Percentiles rank a stretch among this genome's conserved stretches.
Evolutionary conservation across 1,284 basidiomycete genomes (phyloP).

Genomic region (Neonothopanus nambi): DNA sequence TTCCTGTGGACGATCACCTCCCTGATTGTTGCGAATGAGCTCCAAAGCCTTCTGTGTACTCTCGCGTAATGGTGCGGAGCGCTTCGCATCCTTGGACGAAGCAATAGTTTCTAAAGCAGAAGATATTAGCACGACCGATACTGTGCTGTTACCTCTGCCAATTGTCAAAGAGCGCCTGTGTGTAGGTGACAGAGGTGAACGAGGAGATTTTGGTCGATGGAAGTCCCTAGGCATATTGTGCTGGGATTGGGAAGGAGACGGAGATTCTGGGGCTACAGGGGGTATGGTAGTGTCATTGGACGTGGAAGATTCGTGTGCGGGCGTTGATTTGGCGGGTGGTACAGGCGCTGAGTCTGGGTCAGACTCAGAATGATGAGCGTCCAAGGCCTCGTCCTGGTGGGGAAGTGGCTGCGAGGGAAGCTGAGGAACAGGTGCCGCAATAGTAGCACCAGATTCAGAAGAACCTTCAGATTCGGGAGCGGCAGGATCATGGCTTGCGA

Average conservation of each 20-base stretch:
- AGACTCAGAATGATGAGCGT: background rate
- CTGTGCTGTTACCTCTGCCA: conserved; percentile 63
- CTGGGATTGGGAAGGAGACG: background rate
- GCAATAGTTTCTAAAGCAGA: conserved; percentile 88
- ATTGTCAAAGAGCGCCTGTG: conserved; percentile 68
- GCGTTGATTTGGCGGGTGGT: background rate
- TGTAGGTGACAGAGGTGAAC: conserved; percentile 1
- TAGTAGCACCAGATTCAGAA: background rate
- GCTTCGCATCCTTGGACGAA: conserved; percentile 87
- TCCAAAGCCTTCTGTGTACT: conserved; percentile 84
- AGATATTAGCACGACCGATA: conserved; percentile 79
- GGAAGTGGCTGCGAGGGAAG: background rate
- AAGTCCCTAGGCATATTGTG: background rate
- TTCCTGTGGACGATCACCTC: conserved; percentile 73
- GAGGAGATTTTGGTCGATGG: conserved; percentile 7
- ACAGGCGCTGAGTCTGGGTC: background rate
- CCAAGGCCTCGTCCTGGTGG: background rate
- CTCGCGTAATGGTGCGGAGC: conserved; percentile 78
- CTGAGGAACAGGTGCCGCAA: conserved; percentile 5
- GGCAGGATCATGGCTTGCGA: background rate
- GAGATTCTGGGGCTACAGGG: background rate
- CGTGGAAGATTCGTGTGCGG: background rate
- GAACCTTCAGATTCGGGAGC: background rate
- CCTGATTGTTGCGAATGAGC: conserved; percentile 73
- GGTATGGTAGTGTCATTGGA: background rate